Evolutionary conservation across 257 asterid genomes (phyloP).

Genomic region (Mentha longifolia): DNA sequence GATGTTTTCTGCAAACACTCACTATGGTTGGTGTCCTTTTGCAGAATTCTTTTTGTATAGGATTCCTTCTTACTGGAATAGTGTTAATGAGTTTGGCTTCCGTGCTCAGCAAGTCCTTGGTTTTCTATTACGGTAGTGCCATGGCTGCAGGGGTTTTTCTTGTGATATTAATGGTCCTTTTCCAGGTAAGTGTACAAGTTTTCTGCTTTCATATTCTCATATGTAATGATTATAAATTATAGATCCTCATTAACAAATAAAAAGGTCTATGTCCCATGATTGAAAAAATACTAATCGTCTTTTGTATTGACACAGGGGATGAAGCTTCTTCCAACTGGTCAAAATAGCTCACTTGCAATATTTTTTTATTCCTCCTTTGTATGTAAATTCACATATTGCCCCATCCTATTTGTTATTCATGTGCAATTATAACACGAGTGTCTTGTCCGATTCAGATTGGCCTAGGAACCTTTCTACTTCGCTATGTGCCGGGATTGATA

Average conservation of each 20-base stretch:
- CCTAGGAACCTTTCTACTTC: constrained; percentile 73
- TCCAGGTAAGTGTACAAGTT: constrained; percentile 60
- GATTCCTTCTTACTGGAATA: constrained; percentile 71
- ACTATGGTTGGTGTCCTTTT: constrained; percentile 28
- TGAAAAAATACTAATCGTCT: constrained; percentile 10
- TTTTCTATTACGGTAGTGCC: constrained; percentile 82
- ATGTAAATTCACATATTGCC: constrained; percentile 42
- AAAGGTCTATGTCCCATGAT: constrained; percentile 25
- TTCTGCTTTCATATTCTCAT: constrained; percentile 4
- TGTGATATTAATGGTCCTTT: constrained; percentile 80
- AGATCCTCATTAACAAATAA: constrained; percentile 11
- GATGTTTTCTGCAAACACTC: not conserved
- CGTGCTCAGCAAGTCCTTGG: constrained; percentile 76
- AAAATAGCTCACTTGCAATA: constrained; percentile 72
- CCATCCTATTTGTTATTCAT: constrained; percentile 6
- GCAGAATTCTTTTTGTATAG: constrained; percentile 77
- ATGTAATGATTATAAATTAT: not conserved
- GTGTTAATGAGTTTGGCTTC: constrained; percentile 64
- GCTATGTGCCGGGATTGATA: constrained; percentile 57
- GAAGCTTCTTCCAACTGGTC: constrained; percentile 96
- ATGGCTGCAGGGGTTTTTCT: constrained; percentile 79
- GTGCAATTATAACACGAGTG: constrained; percentile 22
- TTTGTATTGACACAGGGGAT: constrained; percentile 75
- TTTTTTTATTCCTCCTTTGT: constrained; percentile 77
- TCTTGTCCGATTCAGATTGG: constrained; percentile 63